Percentiles rank a stretch among this genome's conserved stretches.
phyloP scores from a whole-genome alignment of 2,329 filamentous ascomycete species.

The Alternaria conjuncta region DNA sequence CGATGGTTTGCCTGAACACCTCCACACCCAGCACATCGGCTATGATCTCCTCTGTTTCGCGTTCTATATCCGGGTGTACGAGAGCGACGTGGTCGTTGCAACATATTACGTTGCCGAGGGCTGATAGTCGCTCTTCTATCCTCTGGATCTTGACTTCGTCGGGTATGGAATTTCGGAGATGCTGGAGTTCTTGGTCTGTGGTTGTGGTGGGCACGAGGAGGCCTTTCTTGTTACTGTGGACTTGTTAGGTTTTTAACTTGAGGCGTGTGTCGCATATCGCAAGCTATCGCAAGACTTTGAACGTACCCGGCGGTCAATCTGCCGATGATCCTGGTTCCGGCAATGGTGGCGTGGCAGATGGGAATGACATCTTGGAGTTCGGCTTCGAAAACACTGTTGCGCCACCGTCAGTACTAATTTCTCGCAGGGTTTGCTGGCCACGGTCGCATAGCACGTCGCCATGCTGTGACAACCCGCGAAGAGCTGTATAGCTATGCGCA shows the following conservation, averaged over 20 bases:
- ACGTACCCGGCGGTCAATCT: slow-evolving; percentile 87
- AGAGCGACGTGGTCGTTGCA: slow-evolving; percentile 96
- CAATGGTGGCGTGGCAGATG: slow-evolving; percentile 95
- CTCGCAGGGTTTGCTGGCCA: background rate
- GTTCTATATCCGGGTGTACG: slow-evolving; percentile 93
- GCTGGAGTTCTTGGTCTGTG: slow-evolving; percentile 97
- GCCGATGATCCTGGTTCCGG: slow-evolving; percentile 93
- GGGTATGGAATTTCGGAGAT: slow-evolving; percentile 92
- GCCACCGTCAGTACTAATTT: slow-evolving; percentile 23
- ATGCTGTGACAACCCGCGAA: background rate
- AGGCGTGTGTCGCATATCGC: background rate
- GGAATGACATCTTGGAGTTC: slow-evolving; percentile 97
- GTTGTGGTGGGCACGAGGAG: slow-evolving; percentile 95
- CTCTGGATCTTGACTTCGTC: slow-evolving; percentile 93
- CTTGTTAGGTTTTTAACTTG: slow-evolving; percentile 4
- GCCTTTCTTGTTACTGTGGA: slow-evolving; percentile 84
- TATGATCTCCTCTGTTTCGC: slow-evolving; percentile 98
- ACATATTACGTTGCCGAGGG: slow-evolving; percentile 95
- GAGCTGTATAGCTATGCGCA: slow-evolving; percentile 43
- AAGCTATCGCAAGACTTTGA: background rate
- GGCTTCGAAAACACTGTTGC: slow-evolving; percentile 84
- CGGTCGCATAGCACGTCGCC: background rate
- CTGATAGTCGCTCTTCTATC: slow-evolving; percentile 95
- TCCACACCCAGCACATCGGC: slow-evolving; percentile 90
- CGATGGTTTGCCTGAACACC: slow-evolving; percentile 92